Conservation (phyloP, 1,284 basidiomycete genomes). For the Leucocoprinus gongylophorus region DNA sequence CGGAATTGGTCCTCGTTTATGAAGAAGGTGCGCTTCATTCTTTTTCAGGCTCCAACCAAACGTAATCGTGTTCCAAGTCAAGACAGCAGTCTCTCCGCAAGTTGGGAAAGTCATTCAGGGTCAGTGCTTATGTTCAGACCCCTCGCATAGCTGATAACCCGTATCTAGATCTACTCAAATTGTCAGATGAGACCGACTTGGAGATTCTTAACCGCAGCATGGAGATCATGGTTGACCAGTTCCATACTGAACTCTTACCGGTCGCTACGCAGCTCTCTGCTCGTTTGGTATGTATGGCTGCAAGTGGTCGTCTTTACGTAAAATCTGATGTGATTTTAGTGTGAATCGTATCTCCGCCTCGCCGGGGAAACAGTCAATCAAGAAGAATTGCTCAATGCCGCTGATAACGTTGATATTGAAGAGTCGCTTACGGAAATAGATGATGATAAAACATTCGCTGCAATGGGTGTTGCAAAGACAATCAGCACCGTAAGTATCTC, state of each 20-base stretch:
- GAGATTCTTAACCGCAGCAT: slow-evolving; percentile 79
- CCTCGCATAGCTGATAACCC: background rate
- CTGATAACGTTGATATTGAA: slow-evolving; percentile 37
- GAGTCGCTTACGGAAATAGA: slow-evolving; percentile 47
- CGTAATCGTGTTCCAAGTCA: slow-evolving; percentile 40
- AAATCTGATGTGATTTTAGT: slow-evolving; percentile 35
- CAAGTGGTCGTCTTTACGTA: background rate
- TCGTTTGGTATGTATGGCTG: slow-evolving; percentile 52
- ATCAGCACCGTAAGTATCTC: slow-evolving; percentile 55
- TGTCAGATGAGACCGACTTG: slow-evolving; percentile 86
- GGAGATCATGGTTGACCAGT: slow-evolving; percentile 82
- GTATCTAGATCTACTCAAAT: slow-evolving; percentile 66
- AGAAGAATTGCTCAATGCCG: slow-evolving; percentile 28
- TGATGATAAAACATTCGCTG: slow-evolving; percentile 79
- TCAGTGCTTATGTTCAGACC: slow-evolving; percentile 24
- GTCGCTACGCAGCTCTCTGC: slow-evolving; percentile 80
- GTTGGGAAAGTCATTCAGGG: slow-evolving; percentile 86
- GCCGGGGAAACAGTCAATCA: slow-evolving; percentile 57
- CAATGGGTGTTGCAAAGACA: slow-evolving; percentile 81
- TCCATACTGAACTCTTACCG: slow-evolving; percentile 79
- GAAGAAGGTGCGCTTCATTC: slow-evolving; percentile 43
- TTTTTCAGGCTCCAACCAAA: background rate
- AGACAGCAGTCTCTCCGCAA: slow-evolving; percentile 65
- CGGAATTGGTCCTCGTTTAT: slow-evolving; percentile 66
- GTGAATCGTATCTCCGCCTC: slow-evolving; percentile 76